Conservation (phyloP, 2,329 filamentous ascomycete species). For the Drechslera avenae region DNA sequence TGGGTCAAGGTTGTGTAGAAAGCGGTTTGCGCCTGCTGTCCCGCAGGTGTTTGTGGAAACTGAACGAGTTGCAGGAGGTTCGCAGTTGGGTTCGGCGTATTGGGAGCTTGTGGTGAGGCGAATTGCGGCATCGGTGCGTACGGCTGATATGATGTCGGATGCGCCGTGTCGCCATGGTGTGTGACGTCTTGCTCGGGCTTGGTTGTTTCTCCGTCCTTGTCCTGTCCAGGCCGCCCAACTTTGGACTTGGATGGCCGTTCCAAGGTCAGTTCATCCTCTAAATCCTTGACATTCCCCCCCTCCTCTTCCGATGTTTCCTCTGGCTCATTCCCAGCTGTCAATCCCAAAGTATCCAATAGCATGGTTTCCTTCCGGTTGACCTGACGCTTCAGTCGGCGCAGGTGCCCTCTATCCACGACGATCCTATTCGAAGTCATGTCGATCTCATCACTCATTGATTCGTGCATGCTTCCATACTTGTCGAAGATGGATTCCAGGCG, state of each 20-base stretch:
- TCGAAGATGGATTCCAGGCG: conserved; percentile 86
- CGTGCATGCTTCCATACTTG: conserved; percentile 85
- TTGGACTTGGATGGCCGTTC: conserved; percentile 20
- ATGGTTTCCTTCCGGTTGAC: conserved; percentile 28
- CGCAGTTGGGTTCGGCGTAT: conserved; percentile 22
- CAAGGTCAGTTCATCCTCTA: conserved; percentile 41
- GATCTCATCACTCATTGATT: conserved; percentile 84
- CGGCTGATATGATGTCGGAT: not conserved
- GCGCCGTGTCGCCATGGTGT: not conserved
- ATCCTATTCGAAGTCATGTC: conserved; percentile 81
- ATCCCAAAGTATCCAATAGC: conserved; percentile 31
- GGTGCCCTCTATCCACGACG: conserved; percentile 88
- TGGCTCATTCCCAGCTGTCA: conserved; percentile 41
- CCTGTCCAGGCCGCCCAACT: not conserved
- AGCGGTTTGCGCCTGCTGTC: conserved; percentile 34
- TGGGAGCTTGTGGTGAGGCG: conserved; percentile 11
- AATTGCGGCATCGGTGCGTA: conserved; percentile 2
- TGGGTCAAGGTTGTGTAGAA: conserved; percentile 32
- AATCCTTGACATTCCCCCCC: conserved; percentile 19
- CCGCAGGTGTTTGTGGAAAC: conserved; percentile 39
- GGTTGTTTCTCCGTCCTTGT: not conserved
- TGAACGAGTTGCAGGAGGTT: conserved; percentile 31
- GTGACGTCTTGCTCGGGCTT: not conserved
- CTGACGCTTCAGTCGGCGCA: conserved; percentile 60
- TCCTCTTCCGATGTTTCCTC: conserved; percentile 45